These are phyloP conservation scores for Oryza brachyantha DNA, from an alignment of 176 grass and related monocot genomes.

Conservation along the genomic window DNA sequence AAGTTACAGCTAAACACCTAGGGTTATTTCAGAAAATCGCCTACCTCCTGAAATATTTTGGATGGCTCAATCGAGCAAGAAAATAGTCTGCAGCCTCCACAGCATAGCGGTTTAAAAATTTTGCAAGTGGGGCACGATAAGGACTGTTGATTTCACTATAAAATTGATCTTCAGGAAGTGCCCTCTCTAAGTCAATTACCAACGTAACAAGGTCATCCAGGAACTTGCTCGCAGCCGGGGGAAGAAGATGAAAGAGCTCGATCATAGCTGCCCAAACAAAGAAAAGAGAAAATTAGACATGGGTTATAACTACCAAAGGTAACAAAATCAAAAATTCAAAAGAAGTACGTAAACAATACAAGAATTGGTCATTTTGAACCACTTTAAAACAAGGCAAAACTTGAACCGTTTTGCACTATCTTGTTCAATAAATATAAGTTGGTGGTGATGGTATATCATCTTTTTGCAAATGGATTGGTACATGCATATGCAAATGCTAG, in stretches of 20 bases:
- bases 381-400: background rate
- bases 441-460: too few relatives aligned
- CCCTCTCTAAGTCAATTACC: slow-evolving; percentile 89
- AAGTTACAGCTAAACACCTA: slow-evolving; percentile 7
- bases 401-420: background rate
- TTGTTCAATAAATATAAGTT: background rate
- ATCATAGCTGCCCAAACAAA: slow-evolving; percentile 79
- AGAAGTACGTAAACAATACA: background rate
- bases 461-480: background rate
- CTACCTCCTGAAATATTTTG: slow-evolving; percentile 96
- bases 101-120: slow-evolving; percentile 92
- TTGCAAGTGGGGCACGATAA: slow-evolving; percentile 87
- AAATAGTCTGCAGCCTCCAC: slow-evolving; percentile 94
- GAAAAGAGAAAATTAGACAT: slow-evolving; percentile 33
- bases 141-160: slow-evolving; percentile 99
- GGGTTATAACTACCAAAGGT: slow-evolving; percentile 14
- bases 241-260: slow-evolving; percentile 97
- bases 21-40: background rate
- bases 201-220: slow-evolving; percentile 95
- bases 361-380: background rate
- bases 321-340: background rate
- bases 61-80: slow-evolving; percentile 74
- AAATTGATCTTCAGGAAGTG: slow-evolving; percentile 86
- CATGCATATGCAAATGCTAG: background rate
- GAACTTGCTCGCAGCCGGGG: slow-evolving; percentile 86